Evolutionary conservation across 129 eudicot species (phyloP).

Genomic region (Centrapalus pauciflorus): DNA sequence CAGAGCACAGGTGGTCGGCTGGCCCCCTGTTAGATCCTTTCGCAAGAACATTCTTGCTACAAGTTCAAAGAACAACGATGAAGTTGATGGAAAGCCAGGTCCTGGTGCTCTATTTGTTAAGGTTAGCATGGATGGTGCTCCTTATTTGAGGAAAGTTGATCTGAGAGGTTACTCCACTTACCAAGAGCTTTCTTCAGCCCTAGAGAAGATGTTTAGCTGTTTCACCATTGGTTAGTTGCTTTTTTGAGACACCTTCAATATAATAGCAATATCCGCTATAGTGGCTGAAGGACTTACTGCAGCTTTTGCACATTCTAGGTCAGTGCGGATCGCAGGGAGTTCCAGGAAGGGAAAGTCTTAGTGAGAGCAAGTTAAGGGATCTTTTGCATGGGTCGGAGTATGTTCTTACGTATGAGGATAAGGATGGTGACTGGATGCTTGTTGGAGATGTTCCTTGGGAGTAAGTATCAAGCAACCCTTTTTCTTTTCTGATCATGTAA

Average conservation of each 20-base stretch:
- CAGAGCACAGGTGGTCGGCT: slow-evolving; percentile 74
- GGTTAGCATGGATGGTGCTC: slow-evolving; percentile 91
- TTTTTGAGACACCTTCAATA: not conserved
- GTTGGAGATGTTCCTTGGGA: slow-evolving; percentile 91
- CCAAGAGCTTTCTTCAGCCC: slow-evolving; percentile 71
- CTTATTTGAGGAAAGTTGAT: slow-evolving; percentile 75
- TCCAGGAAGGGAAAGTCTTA: slow-evolving; percentile 49
- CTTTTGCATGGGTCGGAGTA: slow-evolving; percentile 71
- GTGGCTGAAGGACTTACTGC: slow-evolving; percentile 15
- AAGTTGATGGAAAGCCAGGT: slow-evolving; percentile 59
- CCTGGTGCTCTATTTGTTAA: slow-evolving; percentile 58
- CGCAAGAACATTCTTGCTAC: slow-evolving; percentile 64
- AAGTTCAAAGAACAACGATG: slow-evolving; percentile 53
- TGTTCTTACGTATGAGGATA: slow-evolving; percentile 74
- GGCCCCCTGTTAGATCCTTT: slow-evolving; percentile 82
- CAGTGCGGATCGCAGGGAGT: slow-evolving; percentile 71
- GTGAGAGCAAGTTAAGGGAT: slow-evolving; percentile 71
- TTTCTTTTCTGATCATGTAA: not conserved
- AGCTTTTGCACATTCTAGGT: slow-evolving; percentile 28
- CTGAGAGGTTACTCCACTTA: slow-evolving; percentile 52
- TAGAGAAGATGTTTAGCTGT: slow-evolving; percentile 78
- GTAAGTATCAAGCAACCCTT: slow-evolving; percentile 32
- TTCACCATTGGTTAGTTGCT: slow-evolving; percentile 54
- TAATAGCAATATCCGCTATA: not conserved
- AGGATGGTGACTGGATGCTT: slow-evolving; percentile 92